Percentiles rank a stretch among this genome's conserved stretches.
Evolutionary conservation across 176 grass and related monocot species (phyloP).

Genomic region (Carex littledalei): DNA sequence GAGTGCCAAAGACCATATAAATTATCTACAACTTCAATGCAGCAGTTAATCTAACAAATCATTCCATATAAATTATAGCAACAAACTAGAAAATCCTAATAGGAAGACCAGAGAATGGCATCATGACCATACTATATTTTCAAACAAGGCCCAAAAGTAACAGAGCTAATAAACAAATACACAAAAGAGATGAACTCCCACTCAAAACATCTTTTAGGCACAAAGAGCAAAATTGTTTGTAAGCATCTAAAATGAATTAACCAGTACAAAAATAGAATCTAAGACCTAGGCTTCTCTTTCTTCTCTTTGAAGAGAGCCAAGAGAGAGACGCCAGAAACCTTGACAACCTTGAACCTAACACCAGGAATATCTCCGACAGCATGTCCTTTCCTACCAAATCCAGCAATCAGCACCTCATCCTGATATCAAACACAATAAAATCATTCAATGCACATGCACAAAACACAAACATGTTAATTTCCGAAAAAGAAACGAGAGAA

Average conservation of each 20-base stretch:
- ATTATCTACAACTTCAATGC: not conserved
- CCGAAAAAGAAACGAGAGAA: not conserved
- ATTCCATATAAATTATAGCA: not conserved
- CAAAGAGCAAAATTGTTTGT: not conserved
- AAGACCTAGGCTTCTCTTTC: constrained; percentile 23
- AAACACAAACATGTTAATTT: not conserved
- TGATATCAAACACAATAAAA: not conserved
- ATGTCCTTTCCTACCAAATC: constrained; percentile 23
- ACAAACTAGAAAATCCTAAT: not conserved
- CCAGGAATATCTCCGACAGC: constrained; percentile 19
- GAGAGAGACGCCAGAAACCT: constrained; percentile 19
- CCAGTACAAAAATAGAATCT: not conserved
- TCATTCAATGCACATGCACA: not conserved
- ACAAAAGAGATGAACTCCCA: not conserved
- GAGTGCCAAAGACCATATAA: not conserved
- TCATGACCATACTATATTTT: not conserved
- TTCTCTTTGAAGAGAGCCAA: constrained; percentile 20
- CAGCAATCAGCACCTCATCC: constrained; percentile 22
- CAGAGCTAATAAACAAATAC: not conserved
- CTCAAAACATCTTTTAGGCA: not conserved
- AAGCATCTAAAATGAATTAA: not conserved
- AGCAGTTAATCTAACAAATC: not conserved
- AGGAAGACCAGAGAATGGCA: not conserved
- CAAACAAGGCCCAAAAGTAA: not conserved
- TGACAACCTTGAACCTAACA: constrained; percentile 20